A percentile compares a stretch with the other conserved stretches of the same genome.
phyloP scores from a whole-genome alignment of 768 basidiomycete genomes.

The Gymnopilus dilepis region DNA sequence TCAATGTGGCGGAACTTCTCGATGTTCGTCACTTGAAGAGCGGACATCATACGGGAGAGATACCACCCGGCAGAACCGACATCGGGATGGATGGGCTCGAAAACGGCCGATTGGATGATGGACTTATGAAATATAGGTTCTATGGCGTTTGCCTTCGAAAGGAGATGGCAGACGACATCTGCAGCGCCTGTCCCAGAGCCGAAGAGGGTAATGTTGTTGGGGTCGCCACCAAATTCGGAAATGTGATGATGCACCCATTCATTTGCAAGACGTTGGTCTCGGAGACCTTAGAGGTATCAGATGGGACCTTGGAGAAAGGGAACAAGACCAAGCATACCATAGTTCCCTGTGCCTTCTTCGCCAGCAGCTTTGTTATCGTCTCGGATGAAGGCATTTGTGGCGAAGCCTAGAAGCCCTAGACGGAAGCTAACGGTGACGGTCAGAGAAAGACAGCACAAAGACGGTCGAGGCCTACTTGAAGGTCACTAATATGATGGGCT shows the following conservation, averaged over 20 bases:
- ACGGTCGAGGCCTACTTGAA: slow-evolving; percentile 62
- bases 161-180: slow-evolving; percentile 65
- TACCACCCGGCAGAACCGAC: slow-evolving; percentile 67
- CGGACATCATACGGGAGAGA: slow-evolving; percentile 64
- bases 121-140: slow-evolving; percentile 72
- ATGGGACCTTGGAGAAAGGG: not conserved
- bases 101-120: slow-evolving; percentile 73
- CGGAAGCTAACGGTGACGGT: slow-evolving; percentile 59
- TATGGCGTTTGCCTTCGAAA: slow-evolving; percentile 64
- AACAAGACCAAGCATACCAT: slow-evolving; percentile 49
- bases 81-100: slow-evolving; percentile 67
- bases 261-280: slow-evolving; percentile 67
- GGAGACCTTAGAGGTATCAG: slow-evolving; percentile 49
- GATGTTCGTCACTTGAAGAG: slow-evolving; percentile 56
- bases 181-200: slow-evolving; percentile 58
- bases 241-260: slow-evolving; percentile 70
- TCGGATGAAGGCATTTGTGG: slow-evolving; percentile 65
- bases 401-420: slow-evolving; percentile 77
- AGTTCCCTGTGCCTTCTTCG: slow-evolving; percentile 79
- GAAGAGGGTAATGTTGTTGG: slow-evolving; percentile 58
- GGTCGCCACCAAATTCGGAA: slow-evolving; percentile 69
- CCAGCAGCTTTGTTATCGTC: slow-evolving; percentile 71
- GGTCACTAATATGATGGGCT: slow-evolving; percentile 73
- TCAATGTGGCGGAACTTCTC: slow-evolving; percentile 68
- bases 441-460: not conserved